Conservation (phyloP, 768 basidiomycete genomes). For the Hypholoma fasciculare region DNA sequence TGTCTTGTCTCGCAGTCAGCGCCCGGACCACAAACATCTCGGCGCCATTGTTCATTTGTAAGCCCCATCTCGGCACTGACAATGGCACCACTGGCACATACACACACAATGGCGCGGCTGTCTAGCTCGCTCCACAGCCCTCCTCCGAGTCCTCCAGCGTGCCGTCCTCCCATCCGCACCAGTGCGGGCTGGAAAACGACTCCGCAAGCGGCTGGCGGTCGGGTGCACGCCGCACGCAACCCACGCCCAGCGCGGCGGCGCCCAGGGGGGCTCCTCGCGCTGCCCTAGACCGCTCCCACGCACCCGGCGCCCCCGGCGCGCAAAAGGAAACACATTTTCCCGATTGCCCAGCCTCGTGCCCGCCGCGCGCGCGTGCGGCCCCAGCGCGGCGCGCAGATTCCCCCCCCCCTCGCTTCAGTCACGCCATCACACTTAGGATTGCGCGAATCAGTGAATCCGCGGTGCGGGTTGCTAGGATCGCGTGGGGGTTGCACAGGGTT, state of each 20-base stretch:
- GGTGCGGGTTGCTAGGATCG: neutral
- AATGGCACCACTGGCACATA: too few relatives aligned
- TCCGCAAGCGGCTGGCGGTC: too few relatives aligned
- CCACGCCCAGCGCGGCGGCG: neutral
- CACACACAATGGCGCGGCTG: too few relatives aligned
- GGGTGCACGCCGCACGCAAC: neutral
- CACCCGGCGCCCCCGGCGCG: constrained; percentile 3
- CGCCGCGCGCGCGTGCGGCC: constrained; percentile 6
- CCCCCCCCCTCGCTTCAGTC: neutral
- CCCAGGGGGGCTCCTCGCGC: neutral
- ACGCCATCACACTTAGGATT: neutral
- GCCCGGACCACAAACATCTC: too few relatives aligned
- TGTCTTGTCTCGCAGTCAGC: too few relatives aligned
- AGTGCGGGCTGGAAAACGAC: too few relatives aligned
- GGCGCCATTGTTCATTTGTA: neutral
- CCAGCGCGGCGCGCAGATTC: neutral
- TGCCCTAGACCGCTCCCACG: neutral
- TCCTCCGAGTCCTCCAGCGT: too few relatives aligned
- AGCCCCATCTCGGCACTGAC: too few relatives aligned
- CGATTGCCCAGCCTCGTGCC: constrained; percentile 22
- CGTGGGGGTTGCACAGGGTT: too few relatives aligned
- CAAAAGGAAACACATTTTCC: constrained; percentile 29
- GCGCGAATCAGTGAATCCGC: neutral
- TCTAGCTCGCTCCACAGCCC: too few relatives aligned
- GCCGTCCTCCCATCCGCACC: too few relatives aligned